A percentile compares a stretch with the other conserved stretches of the same genome.
Evolutionary conservation across 305 asterid genomes (phyloP).

Genomic region (Ajuga reptans): DNA sequence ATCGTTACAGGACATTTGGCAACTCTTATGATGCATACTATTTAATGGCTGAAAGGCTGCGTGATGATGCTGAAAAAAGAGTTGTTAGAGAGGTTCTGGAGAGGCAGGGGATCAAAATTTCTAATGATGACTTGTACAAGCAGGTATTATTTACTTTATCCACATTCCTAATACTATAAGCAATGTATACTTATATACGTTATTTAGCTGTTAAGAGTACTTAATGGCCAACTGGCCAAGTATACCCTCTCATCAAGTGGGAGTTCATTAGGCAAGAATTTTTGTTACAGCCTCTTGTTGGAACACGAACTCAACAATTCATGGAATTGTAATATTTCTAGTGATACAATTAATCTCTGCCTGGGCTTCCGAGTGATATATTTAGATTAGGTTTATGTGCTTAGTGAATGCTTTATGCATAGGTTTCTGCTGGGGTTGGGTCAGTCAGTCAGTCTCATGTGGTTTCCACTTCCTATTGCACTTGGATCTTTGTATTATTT

Average conservation of each 20-base stretch:
- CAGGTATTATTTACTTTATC: constrained; percentile 45
- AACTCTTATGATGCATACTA: constrained; percentile 75
- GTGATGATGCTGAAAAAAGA: constrained; percentile 65
- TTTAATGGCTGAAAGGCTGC: constrained; percentile 87
- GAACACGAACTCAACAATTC: neutral
- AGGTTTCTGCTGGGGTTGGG: neutral
- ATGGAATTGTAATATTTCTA: neutral
- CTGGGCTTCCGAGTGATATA: too few relatives aligned
- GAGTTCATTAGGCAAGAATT: neutral
- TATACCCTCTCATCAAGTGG: neutral
- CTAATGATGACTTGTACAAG: constrained; percentile 51
- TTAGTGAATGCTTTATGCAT: neutral
- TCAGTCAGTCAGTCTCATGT: neutral
- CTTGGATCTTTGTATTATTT: neutral
- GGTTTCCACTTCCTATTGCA: neutral
- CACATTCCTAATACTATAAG: neutral
- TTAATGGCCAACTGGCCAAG: neutral
- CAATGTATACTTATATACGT: neutral
- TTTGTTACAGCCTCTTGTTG: neutral
- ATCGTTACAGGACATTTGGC: constrained; percentile 52
- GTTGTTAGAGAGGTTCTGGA: constrained; percentile 70
- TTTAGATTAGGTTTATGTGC: neutral
- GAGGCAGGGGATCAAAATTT: constrained; percentile 45
- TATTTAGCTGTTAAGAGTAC: neutral
- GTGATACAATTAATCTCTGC: too few relatives aligned